Evolutionary conservation across 1,284 basidiomycete genomes (phyloP), one percentile per base, ranked within the genome.

Genomic region (Xanthoconium separans): DNA sequence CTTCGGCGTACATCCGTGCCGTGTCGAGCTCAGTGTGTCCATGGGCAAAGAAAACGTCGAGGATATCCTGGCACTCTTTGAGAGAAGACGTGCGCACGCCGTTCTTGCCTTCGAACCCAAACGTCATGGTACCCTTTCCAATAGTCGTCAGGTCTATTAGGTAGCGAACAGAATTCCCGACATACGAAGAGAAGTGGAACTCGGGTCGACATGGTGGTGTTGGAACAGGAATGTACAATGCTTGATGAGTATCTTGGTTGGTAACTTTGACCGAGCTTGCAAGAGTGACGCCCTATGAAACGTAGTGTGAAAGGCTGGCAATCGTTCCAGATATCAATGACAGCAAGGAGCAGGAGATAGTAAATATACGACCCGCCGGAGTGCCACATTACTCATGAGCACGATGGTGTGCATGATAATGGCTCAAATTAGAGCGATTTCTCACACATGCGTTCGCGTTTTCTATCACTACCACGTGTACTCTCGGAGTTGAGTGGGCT

Each of bases 11-110:
- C 51, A 75, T 60, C 16, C 77, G 65, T 2, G 79, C 77, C 0
- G 80, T 81, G 47, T 83, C 81, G 31, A 83, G 51, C 58, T 81
- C 78, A 24, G 61, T 71, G 56, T 78, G 70, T 2, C 78, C 77
- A 47, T 75, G 61, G 11, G 61, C 60, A 52, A 77, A 71, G 66
- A 78, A 80, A 6, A 72, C 60, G 46, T 82, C 73, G 48, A 83
- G 57, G 49, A 82, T 75, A 50, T 74, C 70, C 59, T 80, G 77
- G 54, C 73, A 75, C 42, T 75, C 69, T 3, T 63, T 59, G 39
- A 69, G 51, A 29, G 75, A 73, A 6, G 69, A 63, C 15, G 68
- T 76, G 30, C 78, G 72, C 9, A 75, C 73, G 18, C 73, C 76
- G 37, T 72, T 73, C 62, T 70, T 77, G 5, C 77, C 77, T 10